Evolutionary conservation across 2,329 filamentous ascomycete genomes (phyloP).

Genomic region (Cladophialophora immunda): DNA sequence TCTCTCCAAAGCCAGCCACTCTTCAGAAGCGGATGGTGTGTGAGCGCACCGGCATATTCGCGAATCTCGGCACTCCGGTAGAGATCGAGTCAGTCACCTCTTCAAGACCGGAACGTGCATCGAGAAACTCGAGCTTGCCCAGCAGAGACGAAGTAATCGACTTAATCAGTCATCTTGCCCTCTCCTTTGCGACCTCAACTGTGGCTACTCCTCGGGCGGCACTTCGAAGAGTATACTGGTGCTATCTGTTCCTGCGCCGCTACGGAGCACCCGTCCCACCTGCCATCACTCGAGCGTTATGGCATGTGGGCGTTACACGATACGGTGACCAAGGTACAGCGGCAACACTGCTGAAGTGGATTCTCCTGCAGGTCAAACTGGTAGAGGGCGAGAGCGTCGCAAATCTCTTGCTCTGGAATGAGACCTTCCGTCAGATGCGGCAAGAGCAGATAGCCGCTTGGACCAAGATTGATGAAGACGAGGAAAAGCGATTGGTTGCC

Average conservation of each 20-base stretch:
- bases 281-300: slow-evolving; percentile 58
- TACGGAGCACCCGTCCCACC: slow-evolving; percentile 54
- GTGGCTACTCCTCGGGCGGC: slow-evolving; percentile 48
- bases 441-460: slow-evolving; percentile 16
- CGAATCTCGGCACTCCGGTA: not conserved
- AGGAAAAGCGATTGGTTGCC: slow-evolving; percentile 9
- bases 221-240: slow-evolving; percentile 57
- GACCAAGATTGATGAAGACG: slow-evolving; percentile 1
- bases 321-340: slow-evolving; percentile 49
- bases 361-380: slow-evolving; percentile 53
- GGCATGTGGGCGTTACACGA: slow-evolving; percentile 58
- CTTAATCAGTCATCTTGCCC: slow-evolving; percentile 32
- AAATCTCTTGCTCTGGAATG: slow-evolving; percentile 33
- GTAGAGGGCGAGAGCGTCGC: slow-evolving; percentile 56
- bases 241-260: slow-evolving; percentile 55
- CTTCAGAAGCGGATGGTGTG: not conserved
- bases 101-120: not conserved
- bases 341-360: slow-evolving; percentile 50
- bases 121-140: not conserved
- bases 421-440: slow-evolving; percentile 22
- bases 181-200: slow-evolving; percentile 32
- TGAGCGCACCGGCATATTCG: not conserved
- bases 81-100: not conserved
- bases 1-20: not conserved
- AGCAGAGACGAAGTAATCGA: slow-evolving; percentile 25